These are phyloP conservation scores for Alternaria sp. DNA, from an alignment of 2,329 filamentous ascomycete genomes.

Conservation along the genomic window DNA sequence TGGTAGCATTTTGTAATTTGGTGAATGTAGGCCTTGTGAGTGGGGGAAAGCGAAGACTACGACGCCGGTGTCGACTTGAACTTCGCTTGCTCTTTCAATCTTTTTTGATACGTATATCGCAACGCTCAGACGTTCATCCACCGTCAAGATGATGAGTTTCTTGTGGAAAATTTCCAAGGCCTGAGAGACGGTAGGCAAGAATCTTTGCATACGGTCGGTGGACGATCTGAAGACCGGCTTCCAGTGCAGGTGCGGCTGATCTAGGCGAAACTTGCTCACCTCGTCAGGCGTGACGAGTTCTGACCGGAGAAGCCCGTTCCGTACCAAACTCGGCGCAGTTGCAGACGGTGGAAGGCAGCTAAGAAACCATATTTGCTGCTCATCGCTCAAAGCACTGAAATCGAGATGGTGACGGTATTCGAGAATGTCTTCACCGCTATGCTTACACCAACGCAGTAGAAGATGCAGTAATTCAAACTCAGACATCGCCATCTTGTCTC, in stretches of 20 bases:
- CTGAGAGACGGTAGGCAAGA: conserved; percentile 40
- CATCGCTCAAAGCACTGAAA: conserved; percentile 29
- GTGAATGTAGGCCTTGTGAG: conserved; percentile 43
- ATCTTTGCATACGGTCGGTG: conserved; percentile 46
- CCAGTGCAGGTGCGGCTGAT: conserved; percentile 48
- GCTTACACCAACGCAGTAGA: conserved; percentile 44
- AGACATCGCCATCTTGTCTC: conserved; percentile 47
- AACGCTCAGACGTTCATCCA: conserved; percentile 49
- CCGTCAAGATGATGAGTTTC: conserved; percentile 49
- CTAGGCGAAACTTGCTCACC: conserved; percentile 41
- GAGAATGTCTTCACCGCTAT: conserved; percentile 32
- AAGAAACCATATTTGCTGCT: conserved; percentile 50
- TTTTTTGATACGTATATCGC: conserved; percentile 51
- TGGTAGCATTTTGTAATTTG: conserved; percentile 43
- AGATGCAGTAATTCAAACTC: conserved; percentile 50
- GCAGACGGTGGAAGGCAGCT: conserved; percentile 38
- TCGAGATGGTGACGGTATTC: conserved; percentile 25
- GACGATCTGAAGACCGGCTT: conserved; percentile 47
- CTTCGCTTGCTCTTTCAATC: conserved; percentile 43
- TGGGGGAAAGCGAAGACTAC: conserved; percentile 51
- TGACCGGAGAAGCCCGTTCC: conserved; percentile 50
- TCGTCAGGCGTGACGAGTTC: conserved; percentile 40
- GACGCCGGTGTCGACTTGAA: conserved; percentile 43
- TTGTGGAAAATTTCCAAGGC: conserved; percentile 49
- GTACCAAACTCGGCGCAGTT: conserved; percentile 36